phyloP scores from a whole-genome alignment of 2,329 filamentous ascomycete species.

The Botrytis byssoidea region DNA sequence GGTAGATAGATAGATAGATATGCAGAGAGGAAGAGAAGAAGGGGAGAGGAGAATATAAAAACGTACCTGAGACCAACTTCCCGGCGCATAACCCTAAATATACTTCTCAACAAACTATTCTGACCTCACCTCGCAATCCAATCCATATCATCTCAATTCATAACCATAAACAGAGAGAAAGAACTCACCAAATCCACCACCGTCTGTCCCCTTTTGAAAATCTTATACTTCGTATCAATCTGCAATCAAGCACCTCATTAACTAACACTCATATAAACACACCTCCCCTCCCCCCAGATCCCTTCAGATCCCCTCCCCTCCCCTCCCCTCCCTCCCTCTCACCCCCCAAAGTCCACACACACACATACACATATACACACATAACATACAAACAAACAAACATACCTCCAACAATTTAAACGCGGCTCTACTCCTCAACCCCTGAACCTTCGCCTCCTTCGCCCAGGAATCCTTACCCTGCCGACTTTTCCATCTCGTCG shows the following conservation, averaged over 20 bases:
- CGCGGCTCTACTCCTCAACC: constrained; percentile 84
- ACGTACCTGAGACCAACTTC: constrained; percentile 66
- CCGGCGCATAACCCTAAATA: constrained; percentile 70
- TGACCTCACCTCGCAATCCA: neutral
- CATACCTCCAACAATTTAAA: constrained; percentile 85
- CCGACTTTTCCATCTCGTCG: constrained; percentile 77
- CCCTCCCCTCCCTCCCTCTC: too few species aligned
- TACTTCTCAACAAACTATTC: constrained; percentile 12
- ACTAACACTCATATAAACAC: neutral
- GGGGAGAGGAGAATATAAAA: fast-evolving
- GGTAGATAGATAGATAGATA: neutral
- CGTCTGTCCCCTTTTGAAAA: constrained; percentile 79
- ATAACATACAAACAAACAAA: neutral
- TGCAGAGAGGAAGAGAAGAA: neutral
- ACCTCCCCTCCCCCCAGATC: neutral
- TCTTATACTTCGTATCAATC: constrained; percentile 77
- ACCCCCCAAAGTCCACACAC: neutral
- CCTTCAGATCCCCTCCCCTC: neutral
- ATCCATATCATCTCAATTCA: neutral
- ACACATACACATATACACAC: neutral
- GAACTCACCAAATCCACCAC: constrained; percentile 80
- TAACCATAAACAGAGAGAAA: neutral
- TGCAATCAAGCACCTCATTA: constrained; percentile 39
- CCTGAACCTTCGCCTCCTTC: constrained; percentile 72
- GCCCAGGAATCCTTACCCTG: constrained; percentile 72